These are phyloP conservation scores for Hypoxylon perforatum DNA, from an alignment of 495 filamentous ascomycete species.

Conservation along the genomic window DNA sequence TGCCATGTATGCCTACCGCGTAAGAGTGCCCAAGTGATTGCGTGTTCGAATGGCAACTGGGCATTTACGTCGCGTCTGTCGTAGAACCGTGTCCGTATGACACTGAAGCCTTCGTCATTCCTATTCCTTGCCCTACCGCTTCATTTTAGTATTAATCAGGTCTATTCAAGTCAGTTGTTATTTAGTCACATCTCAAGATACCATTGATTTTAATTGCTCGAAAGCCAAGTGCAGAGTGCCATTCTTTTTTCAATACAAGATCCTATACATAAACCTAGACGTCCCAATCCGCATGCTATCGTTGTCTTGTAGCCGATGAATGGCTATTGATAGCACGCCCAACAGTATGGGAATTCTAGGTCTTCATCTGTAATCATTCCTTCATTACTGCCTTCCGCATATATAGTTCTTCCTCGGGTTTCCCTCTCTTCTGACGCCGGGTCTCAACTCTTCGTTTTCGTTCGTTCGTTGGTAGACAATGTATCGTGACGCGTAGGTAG, in stretches of 20 bases:
- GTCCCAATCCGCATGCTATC: constrained; percentile 4
- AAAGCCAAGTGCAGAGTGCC: constrained; percentile 20
- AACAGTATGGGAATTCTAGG: constrained; percentile 11
- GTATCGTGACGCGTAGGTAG: background rate
- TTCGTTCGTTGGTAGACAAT: constrained; percentile 2
- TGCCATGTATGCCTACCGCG: too few relatives aligned
- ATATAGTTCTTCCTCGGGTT: constrained; percentile 15
- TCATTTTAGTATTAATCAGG: too few relatives aligned
- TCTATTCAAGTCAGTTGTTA: background rate
- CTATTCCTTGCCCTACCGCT: too few relatives aligned
- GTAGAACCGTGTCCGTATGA: too few relatives aligned
- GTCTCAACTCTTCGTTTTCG: background rate
- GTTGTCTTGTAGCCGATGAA: constrained; percentile 1
- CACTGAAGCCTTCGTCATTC: too few relatives aligned
- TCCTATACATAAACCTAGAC: constrained; percentile 21
- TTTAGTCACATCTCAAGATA: background rate
- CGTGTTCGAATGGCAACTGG: too few relatives aligned
- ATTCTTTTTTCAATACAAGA: constrained; percentile 35
- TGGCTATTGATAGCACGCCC: constrained; percentile 3
- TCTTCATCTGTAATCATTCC: constrained; percentile 28
- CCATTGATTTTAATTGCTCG: background rate
- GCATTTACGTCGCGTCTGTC: too few relatives aligned
- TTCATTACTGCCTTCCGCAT: constrained; percentile 31
- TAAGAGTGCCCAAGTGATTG: too few relatives aligned
- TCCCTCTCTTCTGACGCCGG: constrained; percentile 10